phyloP scores from a whole-genome alignment of 352 stramenopile species.

The Phytophthora citrophthora region DNA sequence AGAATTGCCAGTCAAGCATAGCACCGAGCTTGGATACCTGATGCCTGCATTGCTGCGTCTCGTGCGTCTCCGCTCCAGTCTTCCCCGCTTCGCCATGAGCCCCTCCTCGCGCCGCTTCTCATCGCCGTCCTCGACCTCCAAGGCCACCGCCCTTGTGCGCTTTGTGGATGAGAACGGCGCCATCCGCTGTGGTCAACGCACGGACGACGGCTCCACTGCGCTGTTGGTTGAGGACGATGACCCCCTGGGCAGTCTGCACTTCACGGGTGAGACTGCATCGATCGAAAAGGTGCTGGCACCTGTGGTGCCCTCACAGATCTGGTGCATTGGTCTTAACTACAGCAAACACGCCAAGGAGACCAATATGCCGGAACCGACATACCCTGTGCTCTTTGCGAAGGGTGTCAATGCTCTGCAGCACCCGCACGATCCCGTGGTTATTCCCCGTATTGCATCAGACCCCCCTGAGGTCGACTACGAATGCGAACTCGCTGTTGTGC shows the following conservation, averaged over 20 bases:
- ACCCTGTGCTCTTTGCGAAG: conserved; percentile 91
- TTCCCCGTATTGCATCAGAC: conserved; percentile 72
- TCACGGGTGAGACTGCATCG: conserved; percentile 66
- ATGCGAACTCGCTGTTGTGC: conserved; percentile 90
- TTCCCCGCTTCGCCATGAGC: conserved; percentile 16
- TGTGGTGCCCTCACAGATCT: conserved; percentile 82
- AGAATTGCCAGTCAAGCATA: conserved; percentile 17
- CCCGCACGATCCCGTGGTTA: conserved; percentile 78
- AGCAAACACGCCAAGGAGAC: conserved; percentile 88
- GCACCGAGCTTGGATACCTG: conserved; percentile 7
- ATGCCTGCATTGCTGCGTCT: too few relatives aligned
- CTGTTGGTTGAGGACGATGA: conserved; percentile 74
- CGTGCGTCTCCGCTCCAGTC: conserved; percentile 11
- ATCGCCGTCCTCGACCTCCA: conserved; percentile 5
- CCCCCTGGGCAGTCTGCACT: conserved; percentile 60
- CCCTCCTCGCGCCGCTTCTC: conserved; percentile 9
- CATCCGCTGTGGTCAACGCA: conserved; percentile 67
- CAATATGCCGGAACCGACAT: conserved; percentile 83
- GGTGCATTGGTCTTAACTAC: conserved; percentile 92
- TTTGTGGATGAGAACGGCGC: conserved; percentile 68
- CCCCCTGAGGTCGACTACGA: conserved; percentile 91
- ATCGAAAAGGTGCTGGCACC: conserved; percentile 81
- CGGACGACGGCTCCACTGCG: conserved; percentile 39
- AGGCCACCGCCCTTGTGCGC: conserved; percentile 68
- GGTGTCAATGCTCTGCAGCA: conserved; percentile 80